Evolutionary conservation across 2,329 filamentous ascomycete species (phyloP).

Genomic region (Juglanconis juglandina): DNA sequence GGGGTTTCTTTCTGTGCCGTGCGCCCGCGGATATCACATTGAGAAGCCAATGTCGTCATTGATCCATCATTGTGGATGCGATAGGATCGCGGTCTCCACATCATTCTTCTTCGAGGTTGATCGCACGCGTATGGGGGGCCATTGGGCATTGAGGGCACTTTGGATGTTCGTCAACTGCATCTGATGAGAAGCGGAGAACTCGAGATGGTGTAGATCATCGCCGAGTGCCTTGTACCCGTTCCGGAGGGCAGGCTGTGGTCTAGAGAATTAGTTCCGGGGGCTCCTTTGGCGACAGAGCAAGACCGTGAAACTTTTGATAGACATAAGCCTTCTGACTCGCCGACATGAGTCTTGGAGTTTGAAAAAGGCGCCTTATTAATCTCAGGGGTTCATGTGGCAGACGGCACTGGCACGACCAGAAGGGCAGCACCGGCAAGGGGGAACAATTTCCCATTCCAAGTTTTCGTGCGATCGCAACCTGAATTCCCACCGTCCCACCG

Average conservation of each 20-base stretch:
- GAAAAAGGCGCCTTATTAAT: neutral
- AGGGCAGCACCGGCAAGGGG: conserved; percentile 5
- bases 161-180: no score
- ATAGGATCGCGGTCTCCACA: conserved; percentile 8
- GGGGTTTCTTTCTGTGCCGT: no score
- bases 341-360: neutral
- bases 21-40: neutral
- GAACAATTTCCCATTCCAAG: conserved; percentile 20
- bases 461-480: conserved; percentile 1
- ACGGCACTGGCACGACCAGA: neutral
- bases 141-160: no score
- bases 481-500: neutral
- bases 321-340: neutral
- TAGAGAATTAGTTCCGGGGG: no score
- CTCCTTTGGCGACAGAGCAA: neutral
- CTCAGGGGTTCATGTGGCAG: neutral
- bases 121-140: no score
- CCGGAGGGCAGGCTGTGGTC: no score
- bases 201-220: no score
- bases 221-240: no score
- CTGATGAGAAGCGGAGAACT: no score
- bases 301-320: neutral
- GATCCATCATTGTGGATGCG: conserved; percentile 6
- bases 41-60: conserved; percentile 9
- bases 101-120: neutral